Conservation (phyloP, 495 filamentous ascomycete genomes). For the Penicillium canescens region DNA sequence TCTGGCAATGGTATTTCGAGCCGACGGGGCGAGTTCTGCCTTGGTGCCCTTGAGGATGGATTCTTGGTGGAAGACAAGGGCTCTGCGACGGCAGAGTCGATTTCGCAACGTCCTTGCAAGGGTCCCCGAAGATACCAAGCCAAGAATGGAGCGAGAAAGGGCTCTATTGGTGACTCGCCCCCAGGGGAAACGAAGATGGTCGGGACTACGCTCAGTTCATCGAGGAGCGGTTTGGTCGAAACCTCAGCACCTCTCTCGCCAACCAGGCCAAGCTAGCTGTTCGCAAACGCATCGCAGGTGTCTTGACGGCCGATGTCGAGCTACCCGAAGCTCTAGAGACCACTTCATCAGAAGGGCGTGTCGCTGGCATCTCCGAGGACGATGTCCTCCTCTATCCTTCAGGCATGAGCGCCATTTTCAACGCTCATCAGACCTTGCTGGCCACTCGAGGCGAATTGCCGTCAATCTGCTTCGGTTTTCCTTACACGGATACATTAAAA, state of each 20-base stretch:
- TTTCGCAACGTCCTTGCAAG: conserved; percentile 52
- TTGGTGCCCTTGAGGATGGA: conserved; percentile 68
- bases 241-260: conserved; percentile 76
- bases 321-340: conserved; percentile 60
- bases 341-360: conserved; percentile 46
- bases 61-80: conserved; percentile 58
- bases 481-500: conserved; percentile 95
- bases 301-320: conserved; percentile 72
- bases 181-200: conserved; percentile 38
- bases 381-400: conserved; percentile 87
- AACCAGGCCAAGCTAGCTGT: conserved; percentile 84
- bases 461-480: conserved; percentile 64
- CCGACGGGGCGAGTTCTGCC: conserved; percentile 87
- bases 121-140: conserved; percentile 75
- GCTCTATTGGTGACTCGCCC: conserved; percentile 5
- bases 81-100: conserved; percentile 22
- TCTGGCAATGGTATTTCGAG: conserved; percentile 93
- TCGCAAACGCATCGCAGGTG: conserved; percentile 82
- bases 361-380: conserved; percentile 75
- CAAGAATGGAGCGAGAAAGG: conserved; percentile 22
- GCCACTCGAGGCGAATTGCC: conserved; percentile 43
- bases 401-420: conserved; percentile 95
- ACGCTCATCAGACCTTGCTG: conserved; percentile 73
- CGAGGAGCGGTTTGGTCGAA: conserved; percentile 93
- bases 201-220: conserved; percentile 79